A percentile compares a stretch with the other conserved stretches of the same genome.
Conservation (phyloP, 495 filamentous ascomycete species). For the Neurospora tetraspora region DNA sequence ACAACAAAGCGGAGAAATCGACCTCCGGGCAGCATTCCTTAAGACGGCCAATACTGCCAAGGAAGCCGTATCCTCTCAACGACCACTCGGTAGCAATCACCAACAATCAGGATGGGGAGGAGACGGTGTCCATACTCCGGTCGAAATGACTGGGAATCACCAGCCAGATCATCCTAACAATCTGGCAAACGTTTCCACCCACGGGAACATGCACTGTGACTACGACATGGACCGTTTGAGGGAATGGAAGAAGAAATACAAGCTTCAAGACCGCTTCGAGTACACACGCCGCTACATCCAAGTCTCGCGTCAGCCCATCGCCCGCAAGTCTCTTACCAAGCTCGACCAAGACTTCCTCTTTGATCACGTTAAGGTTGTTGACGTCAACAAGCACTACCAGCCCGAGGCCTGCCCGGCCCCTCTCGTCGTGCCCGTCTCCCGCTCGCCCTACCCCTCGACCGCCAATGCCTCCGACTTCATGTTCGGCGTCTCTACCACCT, state of each 20-base stretch:
- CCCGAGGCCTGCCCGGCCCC: constrained; percentile 34
- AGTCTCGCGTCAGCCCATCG: constrained; percentile 30
- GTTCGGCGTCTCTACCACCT: constrained; percentile 40
- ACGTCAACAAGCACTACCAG: constrained; percentile 32
- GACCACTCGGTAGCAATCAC: constrained; percentile 13
- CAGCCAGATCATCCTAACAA: constrained; percentile 8
- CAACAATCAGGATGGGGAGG: constrained; percentile 1
- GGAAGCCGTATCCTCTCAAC: constrained; percentile 22
- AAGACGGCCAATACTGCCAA: constrained; percentile 28
- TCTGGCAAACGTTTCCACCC: constrained; percentile 8
- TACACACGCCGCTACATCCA: constrained; percentile 43
- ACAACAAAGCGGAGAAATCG: constrained; percentile 24
- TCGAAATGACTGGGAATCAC: background rate
- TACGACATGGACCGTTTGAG: constrained; percentile 33
- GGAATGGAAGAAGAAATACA: constrained; percentile 32
- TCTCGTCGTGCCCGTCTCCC: constrained; percentile 34
- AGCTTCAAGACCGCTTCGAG: constrained; percentile 37
- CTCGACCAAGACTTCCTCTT: constrained; percentile 35
- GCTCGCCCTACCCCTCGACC: constrained; percentile 34
- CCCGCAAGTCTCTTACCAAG: constrained; percentile 37
- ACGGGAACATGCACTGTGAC: constrained; percentile 29
- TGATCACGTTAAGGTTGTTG: constrained; percentile 30
- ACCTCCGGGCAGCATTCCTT: constrained; percentile 27
- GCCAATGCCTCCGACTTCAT: constrained; percentile 43
- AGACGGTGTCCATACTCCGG: background rate